phyloP scores from a whole-genome alignment of 1,284 basidiomycete genomes.

The Leccinum pallidistipes region DNA sequence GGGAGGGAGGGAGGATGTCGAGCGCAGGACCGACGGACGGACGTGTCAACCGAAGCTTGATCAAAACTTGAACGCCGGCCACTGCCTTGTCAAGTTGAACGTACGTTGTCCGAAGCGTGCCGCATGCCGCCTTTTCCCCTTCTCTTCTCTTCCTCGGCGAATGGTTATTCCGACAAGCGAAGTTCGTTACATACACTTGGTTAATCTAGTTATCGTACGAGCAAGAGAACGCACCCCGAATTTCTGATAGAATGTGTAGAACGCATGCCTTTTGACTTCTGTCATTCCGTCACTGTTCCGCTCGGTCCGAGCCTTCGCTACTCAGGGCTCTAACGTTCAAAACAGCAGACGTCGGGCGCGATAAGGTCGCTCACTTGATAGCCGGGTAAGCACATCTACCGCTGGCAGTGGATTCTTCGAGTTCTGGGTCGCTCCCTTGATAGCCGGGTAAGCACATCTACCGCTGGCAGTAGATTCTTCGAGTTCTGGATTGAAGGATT shows the following conservation, averaged over 20 bases:
- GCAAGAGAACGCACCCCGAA: neutral
- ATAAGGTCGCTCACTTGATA: neutral
- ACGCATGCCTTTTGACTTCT: neutral
- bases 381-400: neutral
- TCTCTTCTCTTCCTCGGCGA: neutral
- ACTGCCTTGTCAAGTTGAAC: neutral
- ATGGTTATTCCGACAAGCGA: neutral
- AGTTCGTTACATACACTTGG: neutral
- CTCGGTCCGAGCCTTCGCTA: neutral
- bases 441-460: neutral
- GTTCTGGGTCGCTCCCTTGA: neutral
- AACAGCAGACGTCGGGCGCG: neutral
- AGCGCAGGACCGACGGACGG: neutral
- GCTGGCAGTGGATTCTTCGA: neutral
- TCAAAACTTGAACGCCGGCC: neutral
- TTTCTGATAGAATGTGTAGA: neutral
- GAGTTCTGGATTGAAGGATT: no score
- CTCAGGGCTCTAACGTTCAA: neutral
- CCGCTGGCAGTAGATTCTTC: neutral
- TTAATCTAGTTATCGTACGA: neutral
- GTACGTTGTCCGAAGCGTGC: neutral
- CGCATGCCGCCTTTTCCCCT: no score
- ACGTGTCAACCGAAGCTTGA: neutral
- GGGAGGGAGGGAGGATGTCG: neutral
- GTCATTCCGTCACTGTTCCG: neutral